Base-by-base conservation (phyloP, 176 grass and related monocot genomes). In the Musa acuminata region DNA sequence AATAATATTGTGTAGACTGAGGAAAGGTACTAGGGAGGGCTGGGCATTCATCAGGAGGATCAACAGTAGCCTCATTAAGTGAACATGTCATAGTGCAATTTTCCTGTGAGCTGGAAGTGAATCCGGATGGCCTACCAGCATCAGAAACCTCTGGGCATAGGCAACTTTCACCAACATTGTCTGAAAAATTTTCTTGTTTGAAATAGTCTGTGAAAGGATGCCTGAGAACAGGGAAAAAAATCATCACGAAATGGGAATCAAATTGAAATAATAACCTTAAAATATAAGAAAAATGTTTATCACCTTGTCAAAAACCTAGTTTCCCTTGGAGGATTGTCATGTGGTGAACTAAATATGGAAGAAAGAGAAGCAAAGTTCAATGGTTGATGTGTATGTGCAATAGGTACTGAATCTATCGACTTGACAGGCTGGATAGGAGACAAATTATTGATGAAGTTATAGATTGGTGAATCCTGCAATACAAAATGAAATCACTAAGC, bases 281-380 rank as follows among this genome's bases (percentile, higher is more conserved):
- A 26, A 21, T 49, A n/a, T 70, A 43, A 43, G 19, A 14, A 51
- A 11, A 12, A 6, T 9, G 2, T n/a, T 75, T 43, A 43, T 58
- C 84, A 94, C 95, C 86, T 88, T 54, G 71, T 83, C 17, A 78
- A 79, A 65, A 83, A 69, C 63, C 74, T 94, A 0, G 73, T 72
- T 72, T 90, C 91, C 82, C 83, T 99, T 48, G 88, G 86, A 13
- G 55, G 72, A 19, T 99, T 94, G 88, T 84, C 75, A 12, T 94
- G 95, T 1, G 95, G 95, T 17, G 95, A 99, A 65, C 84, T 91
- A 84, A 99, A 99, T 79, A 99, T 91, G 23, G 91, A 93, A 43
- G 85, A 91, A 72, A 92, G 64, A 11, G 90, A 85, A 21, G 87
- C 75, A 55, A 88, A 79, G 77, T 92, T 97, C 58, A 97, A 60